Evolutionary conservation across 2,329 filamentous ascomycete species (phyloP), one percentile per base, ranked within the genome.

Genomic region (Apiospora koreana): DNA sequence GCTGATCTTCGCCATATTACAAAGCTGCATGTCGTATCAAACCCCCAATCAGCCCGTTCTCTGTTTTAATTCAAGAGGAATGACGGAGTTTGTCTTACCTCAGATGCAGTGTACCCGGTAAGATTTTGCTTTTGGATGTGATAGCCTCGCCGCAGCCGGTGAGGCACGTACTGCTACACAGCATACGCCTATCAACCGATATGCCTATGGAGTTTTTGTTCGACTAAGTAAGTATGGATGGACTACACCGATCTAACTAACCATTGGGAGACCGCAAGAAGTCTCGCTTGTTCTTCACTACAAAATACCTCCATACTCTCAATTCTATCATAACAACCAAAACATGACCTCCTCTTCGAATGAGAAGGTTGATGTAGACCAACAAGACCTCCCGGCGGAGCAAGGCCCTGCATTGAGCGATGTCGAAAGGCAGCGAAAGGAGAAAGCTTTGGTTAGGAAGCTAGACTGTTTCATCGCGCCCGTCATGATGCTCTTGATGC

Each of bases 401-500:
- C 50, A 21, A 21, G 50, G 16, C 50, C 50, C 28, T 18, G 2
- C 28, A 28, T 25, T 21, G 16, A 10, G 1, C 6, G 50, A 35
- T 35, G 71, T 58, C 8, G 50, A 58, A 18, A 58, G 50, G 16
- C 50, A 35, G 50, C 50, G 50, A 10, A 58, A 35, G 28, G 71
- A 73, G 54, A 71, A 71, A 41, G 43, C 50, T 6, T 69, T 73
- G 12, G 68, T 73, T 10, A 67, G 70, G 28, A 73, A 73, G 65
- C 58, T 72, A n/a, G 72, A 73, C 43, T 21, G 50, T 1, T 73
- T 70, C 23, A 69, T 73, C 10, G 68, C 71, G 12, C 71, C 72
- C 2, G 69, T 73, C 70, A 71, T 72, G 68, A 65, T 71, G 16
- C 14, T 73, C 2, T 69, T 71, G 71, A 72, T 72, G 58, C 70